Conservation (phyloP, 1,139 yeast species). For the Lodderomyces orthopsilosis region DNA sequence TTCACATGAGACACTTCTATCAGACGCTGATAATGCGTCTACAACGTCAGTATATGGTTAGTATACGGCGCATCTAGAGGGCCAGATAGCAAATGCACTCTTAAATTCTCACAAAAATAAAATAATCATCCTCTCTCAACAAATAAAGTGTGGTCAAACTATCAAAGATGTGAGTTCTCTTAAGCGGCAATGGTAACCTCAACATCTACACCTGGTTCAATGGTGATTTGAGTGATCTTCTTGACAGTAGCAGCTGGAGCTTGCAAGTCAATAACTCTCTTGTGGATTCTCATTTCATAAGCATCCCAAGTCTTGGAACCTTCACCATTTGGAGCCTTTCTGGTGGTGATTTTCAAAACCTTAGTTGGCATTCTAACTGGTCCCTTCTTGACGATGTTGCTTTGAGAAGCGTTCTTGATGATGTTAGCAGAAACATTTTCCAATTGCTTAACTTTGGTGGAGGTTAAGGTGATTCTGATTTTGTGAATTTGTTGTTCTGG, state of each 20-base stretch:
- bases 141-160: not conserved
- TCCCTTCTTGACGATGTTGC: slow-evolving; percentile 88
- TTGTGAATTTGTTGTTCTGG: slow-evolving; percentile 87
- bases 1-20: slow-evolving; percentile 2
- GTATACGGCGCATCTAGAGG: slow-evolving; percentile 5
- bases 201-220: slow-evolving; percentile 55
- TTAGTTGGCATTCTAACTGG: slow-evolving; percentile 99
- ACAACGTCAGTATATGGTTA: slow-evolving; percentile 4
- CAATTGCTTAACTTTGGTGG: slow-evolving; percentile 98
- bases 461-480: slow-evolving; percentile 98
- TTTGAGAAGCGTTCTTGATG: slow-evolving; percentile 80
- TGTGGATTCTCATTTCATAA: slow-evolving; percentile 99
- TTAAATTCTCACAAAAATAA: not conserved
- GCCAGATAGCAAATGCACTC: slow-evolving; percentile 4
- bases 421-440: slow-evolving; percentile 91
- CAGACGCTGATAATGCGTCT: slow-evolving; percentile 6
- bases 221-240: slow-evolving; percentile 92
- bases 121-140: not conserved
- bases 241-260: slow-evolving; percentile 94
- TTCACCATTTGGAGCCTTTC: slow-evolving; percentile 99
- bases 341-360: slow-evolving; percentile 97
- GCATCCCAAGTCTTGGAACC: slow-evolving; percentile 99
- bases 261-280: slow-evolving; percentile 98
- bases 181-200: slow-evolving; percentile 43
- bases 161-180: slow-evolving; percentile 7